phyloP scores from a whole-genome alignment of 345 rosid species.

The Carallia pectinifolia region DNA sequence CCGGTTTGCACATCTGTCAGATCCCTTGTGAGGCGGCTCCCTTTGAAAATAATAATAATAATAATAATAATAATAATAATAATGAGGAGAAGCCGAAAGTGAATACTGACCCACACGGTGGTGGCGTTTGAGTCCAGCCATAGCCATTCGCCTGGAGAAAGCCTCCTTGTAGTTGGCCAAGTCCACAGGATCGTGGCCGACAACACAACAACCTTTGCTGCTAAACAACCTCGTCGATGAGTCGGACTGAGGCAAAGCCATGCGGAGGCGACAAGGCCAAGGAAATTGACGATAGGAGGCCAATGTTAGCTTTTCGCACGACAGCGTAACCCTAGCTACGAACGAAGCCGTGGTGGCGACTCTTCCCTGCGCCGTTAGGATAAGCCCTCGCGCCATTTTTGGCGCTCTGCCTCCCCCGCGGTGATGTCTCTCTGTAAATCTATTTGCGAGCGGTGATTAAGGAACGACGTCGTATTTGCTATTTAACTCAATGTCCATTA shows the following conservation, averaged over 20 bases:
- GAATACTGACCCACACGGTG: slow-evolving; percentile 67
- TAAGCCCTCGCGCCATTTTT: slow-evolving; percentile 48
- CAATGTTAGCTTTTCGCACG: slow-evolving; percentile 27
- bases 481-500: no score
- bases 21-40: no score
- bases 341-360: slow-evolving; percentile 27
- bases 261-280: slow-evolving; percentile 16
- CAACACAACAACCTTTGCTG: slow-evolving; percentile 34
- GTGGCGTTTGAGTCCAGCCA: slow-evolving; percentile 83
- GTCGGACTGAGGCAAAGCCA: neutral
- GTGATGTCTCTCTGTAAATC: no score
- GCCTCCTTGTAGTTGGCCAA: slow-evolving; percentile 41
- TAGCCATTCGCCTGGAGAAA: slow-evolving; percentile 70
- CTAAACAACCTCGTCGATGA: slow-evolving; percentile 36
- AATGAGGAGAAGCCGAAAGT: neutral
- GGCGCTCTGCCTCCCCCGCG: no score
- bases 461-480: no score
- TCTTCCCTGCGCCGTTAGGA: slow-evolving; percentile 37
- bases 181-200: slow-evolving; percentile 31
- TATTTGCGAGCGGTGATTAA: no score
- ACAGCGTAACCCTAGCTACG: slow-evolving; percentile 30
- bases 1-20: no score
- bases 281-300: slow-evolving; percentile 10
- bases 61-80: neutral
- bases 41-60: slow-evolving; percentile 14